A percentile compares a stretch with the other conserved stretches of the same genome.
These are phyloP conservation scores for Circinella umbellata DNA, from an alignment of 371 early-diverging fungal species.

Conservation along the genomic window DNA sequence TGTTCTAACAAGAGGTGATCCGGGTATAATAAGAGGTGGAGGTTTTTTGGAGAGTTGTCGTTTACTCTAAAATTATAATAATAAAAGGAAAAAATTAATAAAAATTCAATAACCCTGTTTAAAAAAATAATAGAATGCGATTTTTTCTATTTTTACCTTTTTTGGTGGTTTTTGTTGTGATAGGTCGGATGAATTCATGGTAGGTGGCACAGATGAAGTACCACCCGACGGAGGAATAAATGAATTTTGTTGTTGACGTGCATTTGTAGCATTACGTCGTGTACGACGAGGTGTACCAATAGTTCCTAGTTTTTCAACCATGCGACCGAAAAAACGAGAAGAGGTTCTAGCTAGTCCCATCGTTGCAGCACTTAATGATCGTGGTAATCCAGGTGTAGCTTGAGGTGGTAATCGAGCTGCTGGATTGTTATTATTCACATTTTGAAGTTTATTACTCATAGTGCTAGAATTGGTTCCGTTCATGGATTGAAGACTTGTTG, in stretches of 20 bases:
- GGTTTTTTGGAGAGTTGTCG: slow-evolving; percentile 9
- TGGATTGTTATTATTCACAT: neutral
- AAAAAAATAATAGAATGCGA: too few species aligned
- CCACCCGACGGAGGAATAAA: neutral
- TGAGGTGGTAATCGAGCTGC: slow-evolving; percentile 8
- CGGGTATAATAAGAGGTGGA: slow-evolving; percentile 17
- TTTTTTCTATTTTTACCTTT: neutral
- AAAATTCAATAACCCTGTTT: neutral
- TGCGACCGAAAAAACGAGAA: slow-evolving; percentile 20
- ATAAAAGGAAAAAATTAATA: neutral
- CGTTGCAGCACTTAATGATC: slow-evolving; percentile 16
- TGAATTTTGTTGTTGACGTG: neutral
- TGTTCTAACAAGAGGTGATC: slow-evolving; percentile 5
- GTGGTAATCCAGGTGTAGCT: slow-evolving; percentile 14
- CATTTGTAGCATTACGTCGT: slow-evolving; percentile 8
- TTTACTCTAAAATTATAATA: neutral
- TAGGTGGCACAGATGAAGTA: neutral
- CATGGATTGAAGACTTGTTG: neutral
- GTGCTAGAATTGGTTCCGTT: neutral
- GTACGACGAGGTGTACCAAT: slow-evolving; percentile 14
- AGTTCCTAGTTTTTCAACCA: slow-evolving; percentile 18
- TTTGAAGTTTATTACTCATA: neutral
- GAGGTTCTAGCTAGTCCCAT: slow-evolving; percentile 22
- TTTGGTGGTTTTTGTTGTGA: slow-evolving; percentile 6
- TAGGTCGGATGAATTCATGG: neutral